Evolutionary conservation across 441 rosid species (phyloP).

Genomic region (Populus hybrid): DNA sequence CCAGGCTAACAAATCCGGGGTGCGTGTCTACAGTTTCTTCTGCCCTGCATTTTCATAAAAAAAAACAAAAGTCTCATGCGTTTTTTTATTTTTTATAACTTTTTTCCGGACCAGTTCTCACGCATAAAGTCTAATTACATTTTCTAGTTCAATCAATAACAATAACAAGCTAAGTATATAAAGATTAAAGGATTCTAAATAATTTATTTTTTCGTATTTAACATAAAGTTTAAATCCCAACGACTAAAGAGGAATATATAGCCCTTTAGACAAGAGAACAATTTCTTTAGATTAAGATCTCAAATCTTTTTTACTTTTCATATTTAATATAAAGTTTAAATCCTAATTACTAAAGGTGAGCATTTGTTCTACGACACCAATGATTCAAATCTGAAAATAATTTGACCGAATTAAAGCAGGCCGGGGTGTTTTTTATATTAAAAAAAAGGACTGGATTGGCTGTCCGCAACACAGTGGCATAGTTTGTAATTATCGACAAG

Average conservation of each 20-base stretch:
- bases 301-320: background rate
- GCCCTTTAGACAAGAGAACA: background rate
- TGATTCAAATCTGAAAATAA: background rate
- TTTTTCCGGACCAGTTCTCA: no score
- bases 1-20: background rate
- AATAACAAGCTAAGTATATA: no score
- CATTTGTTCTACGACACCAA: no score
- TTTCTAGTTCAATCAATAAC: no score
- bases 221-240: background rate
- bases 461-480: conserved; percentile 19
- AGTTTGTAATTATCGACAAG: conserved; percentile 1
- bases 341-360: no score
- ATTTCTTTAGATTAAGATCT: background rate
- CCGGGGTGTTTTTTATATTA: background rate
- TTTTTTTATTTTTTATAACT: no score
- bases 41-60: background rate
- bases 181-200: no score
- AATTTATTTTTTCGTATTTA: no score
- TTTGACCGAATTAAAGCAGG: background rate
- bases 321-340: no score
- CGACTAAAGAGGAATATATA: background rate
- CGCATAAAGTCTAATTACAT: no score
- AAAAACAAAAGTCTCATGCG: background rate
- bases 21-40: background rate
- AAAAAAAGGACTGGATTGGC: background rate